Base-by-base conservation (phyloP, 768 basidiomycete genomes). In the Russula olivacea region DNA sequence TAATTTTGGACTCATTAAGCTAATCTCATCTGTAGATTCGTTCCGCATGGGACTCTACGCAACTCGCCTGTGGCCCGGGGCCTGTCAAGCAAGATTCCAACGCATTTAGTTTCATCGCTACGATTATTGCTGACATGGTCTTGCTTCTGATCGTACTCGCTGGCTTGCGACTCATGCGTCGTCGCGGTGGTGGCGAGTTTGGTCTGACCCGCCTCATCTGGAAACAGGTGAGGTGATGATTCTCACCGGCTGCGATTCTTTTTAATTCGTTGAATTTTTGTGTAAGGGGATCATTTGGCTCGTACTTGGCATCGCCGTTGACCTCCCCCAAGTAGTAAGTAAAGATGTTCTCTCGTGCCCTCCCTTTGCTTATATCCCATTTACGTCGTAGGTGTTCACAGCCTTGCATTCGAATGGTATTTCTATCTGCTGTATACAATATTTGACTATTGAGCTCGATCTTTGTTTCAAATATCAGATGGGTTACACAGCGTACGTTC, bases 71-170 rank as follows among this genome's bases (percentile, higher is more conserved):
- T 41, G 25, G n/a, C n/a, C n/a, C n/a, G n/a, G n/a, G 1, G 2
- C 1, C 12, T 12, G 1, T 9, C 23, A 17, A 32, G 9, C 12
- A 5, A 3, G 0, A 41, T 8, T 11, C 1, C 11, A 51, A 4
- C 41, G 28, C n/a, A 55, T 1, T 21, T 15, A 38, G 25, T 38
- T 21, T 36, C 30, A 7, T 53, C 15, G 14, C 34, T 9, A 48
- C 43, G 28, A 9, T 58, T 1, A 28, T 7, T 8, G n/a, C 23
- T 40, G 62, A 63, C 57, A 36, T 45, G 7, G 5, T 34, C 25
- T 14, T 63, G 21, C 51, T 63, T 34, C 9, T 34, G 2, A 51
- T 48, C 51, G 54, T 63, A 50, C 51, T 63, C n/a, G 17, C 48
- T 41, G 57, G 57, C 32, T n/a, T 63, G 19, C 15, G 54, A 19